Evolutionary conservation across 768 basidiomycete genomes (phyloP).

Genomic region (Hypholoma sublateritium): DNA sequence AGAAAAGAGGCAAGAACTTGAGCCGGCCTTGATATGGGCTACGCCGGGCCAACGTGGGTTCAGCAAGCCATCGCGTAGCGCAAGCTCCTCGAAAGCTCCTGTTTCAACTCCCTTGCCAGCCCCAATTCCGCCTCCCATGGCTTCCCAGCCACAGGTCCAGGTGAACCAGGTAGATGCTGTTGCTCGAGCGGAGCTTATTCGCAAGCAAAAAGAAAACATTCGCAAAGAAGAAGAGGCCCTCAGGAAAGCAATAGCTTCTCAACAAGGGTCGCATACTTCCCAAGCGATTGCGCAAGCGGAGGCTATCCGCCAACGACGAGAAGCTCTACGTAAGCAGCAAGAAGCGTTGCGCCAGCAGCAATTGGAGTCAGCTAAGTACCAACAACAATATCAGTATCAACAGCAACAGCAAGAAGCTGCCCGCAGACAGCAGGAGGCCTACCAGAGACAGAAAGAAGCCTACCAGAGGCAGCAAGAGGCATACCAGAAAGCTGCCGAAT

Average conservation of each 20-base stretch:
- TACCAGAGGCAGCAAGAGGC: slow-evolving; percentile 49
- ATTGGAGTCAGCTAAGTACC: background rate
- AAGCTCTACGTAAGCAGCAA: background rate
- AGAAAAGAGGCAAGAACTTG: slow-evolving; percentile 58
- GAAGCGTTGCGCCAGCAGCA: background rate
- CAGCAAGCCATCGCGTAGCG: slow-evolving; percentile 17
- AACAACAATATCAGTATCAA: slow-evolving; percentile 29
- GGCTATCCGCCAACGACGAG: background rate
- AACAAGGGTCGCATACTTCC: background rate
- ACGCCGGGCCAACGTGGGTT: slow-evolving; percentile 70
- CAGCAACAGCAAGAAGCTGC: slow-evolving; percentile 17
- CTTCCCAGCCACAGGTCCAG: background rate
- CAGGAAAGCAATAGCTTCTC: slow-evolving; percentile 6
- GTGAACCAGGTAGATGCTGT: background rate
- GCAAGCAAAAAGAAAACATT: background rate
- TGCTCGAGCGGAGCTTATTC: background rate
- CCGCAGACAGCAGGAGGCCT: slow-evolving; percentile 48
- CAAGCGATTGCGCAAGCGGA: background rate
- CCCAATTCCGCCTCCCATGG: background rate
- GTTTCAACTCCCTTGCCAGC: background rate
- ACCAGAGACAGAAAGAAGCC: slow-evolving; percentile 40
- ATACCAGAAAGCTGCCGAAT: slow-evolving; percentile 61
- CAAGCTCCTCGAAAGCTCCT: slow-evolving; percentile 16
- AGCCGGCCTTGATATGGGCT: slow-evolving; percentile 72
- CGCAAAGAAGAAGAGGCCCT: background rate